Base-by-base conservation (phyloP, 2,329 filamentous ascomycete genomes). In the Verticillium albo-atrum region DNA sequence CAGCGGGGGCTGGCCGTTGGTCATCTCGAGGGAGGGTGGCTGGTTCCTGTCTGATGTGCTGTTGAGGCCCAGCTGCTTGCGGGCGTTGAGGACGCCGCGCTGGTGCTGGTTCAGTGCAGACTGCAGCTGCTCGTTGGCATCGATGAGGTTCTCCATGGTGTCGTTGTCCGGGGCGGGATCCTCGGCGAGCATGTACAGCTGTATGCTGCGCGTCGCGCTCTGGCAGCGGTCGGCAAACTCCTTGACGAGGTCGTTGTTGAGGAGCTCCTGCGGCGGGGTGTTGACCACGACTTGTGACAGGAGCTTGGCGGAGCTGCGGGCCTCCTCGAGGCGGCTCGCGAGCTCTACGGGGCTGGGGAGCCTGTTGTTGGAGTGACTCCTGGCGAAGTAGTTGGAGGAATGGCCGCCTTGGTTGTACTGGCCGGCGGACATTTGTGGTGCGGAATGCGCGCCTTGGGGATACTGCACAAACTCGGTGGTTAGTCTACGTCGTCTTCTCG, bases 271-370 rank as follows among this genome's bases (percentile, higher is more conserved):
- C 0, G 89, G 81, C 0, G 92, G 86, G 0, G 93, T 97, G 60
- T 90, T 93, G 74, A 94, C 90, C 20, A 97, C 87, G 6, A 97
- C 88, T 74, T 99, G 94, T 57, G 91, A 84, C n/a, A 99, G 85
- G 5, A 99, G 85, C 72, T 93, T 94, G 6, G 94, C 93, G 3
- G 92, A 96, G 2, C 92, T 97, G 63, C 86, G 86, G 9, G 94
- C 93, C 77, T 99, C 95, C 72, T 97, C 91, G 42, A 99, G 85
- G 52, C 95, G 86, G 60, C 88, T 89, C 0, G 87, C 86, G 15
- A 99, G 82, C 77, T 98, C 94, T 14, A 85, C 79, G 0, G 91
- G 86, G 23, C 85, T 75, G 0, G 95, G 95, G 10, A 86, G 74
- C 37, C 73, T 75, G 27, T 73, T 74, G 60, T 76, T 80, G 63